Conservation (phyloP, 345 rosid species). For the Rhizophora mangle region DNA sequence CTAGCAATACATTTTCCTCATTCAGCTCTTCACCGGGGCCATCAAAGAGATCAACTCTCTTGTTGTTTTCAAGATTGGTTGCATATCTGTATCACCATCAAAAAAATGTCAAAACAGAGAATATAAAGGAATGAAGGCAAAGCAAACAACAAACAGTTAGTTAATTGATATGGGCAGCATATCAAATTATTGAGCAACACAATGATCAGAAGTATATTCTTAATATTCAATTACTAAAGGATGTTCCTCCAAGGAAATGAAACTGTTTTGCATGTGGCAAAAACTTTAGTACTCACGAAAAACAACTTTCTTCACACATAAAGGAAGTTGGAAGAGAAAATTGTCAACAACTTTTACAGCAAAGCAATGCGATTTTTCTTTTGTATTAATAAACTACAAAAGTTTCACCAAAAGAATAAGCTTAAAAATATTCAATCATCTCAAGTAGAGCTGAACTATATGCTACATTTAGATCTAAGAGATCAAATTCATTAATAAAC, state of each 20-base stretch:
- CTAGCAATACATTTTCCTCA: conserved; percentile 82
- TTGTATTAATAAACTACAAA: not conserved
- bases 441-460: not conserved
- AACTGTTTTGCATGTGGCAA: not conserved
- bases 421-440: not conserved
- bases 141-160: not conserved
- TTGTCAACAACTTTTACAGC: too few relatives aligned
- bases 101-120: conserved; percentile 16
- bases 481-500: not conserved
- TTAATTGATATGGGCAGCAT: not conserved
- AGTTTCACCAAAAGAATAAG: not conserved
- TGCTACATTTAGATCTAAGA: not conserved
- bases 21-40: conserved; percentile 72
- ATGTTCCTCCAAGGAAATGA: not conserved
- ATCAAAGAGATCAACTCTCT: conserved; percentile 87
- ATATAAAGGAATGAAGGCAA: conserved; percentile 7
- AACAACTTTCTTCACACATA: too few relatives aligned
- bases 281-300: too few relatives aligned
- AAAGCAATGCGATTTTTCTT: too few relatives aligned
- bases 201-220: not conserved
- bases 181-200: conserved; percentile 2
- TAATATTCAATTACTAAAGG: not conserved
- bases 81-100: conserved; percentile 52
- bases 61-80: conserved; percentile 71
- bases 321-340: too few relatives aligned